A percentile compares a stretch with the other conserved stretches of the same genome.
These are phyloP conservation scores for Mycena galopus DNA, from an alignment of 768 basidiomycete genomes.

Conservation along the genomic window DNA sequence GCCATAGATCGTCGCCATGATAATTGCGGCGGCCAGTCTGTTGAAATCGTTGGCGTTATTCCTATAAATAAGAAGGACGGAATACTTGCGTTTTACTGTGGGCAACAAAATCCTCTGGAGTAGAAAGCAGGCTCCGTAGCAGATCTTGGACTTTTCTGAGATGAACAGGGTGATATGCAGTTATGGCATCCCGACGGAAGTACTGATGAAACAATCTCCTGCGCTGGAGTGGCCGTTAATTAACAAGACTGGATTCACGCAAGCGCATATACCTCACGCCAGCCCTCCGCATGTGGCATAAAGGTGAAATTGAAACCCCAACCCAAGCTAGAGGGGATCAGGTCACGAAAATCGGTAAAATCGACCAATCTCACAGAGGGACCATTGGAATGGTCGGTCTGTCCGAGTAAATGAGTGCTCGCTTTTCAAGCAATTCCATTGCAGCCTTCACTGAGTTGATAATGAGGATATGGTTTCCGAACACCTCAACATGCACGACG, in stretches of 20 bases:
- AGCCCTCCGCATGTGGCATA: conserved; percentile 45
- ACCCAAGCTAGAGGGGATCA: conserved; percentile 44
- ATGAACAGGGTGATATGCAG: conserved; percentile 40
- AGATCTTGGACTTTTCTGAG: conserved; percentile 40
- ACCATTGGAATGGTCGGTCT: conserved; percentile 7
- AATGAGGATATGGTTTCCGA: conserved; percentile 3
- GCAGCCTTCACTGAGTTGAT: conserved; percentile 11
- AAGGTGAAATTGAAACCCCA: conserved; percentile 47
- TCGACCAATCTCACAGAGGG: conserved; percentile 2
- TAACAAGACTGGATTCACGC: not conserved
- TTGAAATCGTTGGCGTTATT: too few relatives aligned
- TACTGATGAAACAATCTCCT: conserved; percentile 46
- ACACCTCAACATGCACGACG: not conserved
- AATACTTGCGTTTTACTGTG: conserved; percentile 24
- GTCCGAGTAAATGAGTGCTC: conserved; percentile 4
- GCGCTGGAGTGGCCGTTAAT: conserved; percentile 14
- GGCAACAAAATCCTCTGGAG: conserved; percentile 32
- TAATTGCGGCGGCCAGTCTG: not conserved
- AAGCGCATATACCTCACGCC: conserved; percentile 35
- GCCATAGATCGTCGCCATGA: conserved; percentile 38
- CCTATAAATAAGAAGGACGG: too few relatives aligned
- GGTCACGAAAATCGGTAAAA: not conserved
- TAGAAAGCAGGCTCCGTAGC: conserved; percentile 30
- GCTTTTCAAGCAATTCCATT: conserved; percentile 3
- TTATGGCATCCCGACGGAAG: conserved; percentile 40